Conservation (phyloP, 371 early-diverging fungal species). For the Thermomucor indicae-seudaticae region DNA sequence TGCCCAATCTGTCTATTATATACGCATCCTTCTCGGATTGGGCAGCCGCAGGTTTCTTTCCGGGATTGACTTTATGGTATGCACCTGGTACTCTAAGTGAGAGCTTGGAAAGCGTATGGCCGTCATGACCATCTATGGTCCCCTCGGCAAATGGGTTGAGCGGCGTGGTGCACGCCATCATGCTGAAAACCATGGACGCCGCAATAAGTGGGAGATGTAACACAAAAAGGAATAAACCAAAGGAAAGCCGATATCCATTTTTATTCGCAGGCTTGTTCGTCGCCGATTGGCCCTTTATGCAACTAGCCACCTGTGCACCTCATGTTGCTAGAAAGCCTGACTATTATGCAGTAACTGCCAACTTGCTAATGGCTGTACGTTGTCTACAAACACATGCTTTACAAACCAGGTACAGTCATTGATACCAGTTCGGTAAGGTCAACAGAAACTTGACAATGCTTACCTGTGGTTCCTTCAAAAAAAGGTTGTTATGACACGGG, state of each 20-base stretch:
- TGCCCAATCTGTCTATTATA: slow-evolving; percentile 48
- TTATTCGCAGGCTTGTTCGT: too few species aligned
- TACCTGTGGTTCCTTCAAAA: background rate
- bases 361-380: background rate
- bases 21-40: slow-evolving; percentile 55
- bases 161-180: slow-evolving; percentile 42
- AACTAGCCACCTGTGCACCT: too few species aligned
- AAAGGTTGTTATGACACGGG: slow-evolving; percentile 50
- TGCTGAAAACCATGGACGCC: slow-evolving; percentile 46
- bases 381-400: background rate
- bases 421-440: too few species aligned
- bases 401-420: background rate
- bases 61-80: slow-evolving; percentile 46
- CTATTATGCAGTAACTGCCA: too few species aligned
- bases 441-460: too few species aligned
- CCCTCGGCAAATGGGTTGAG: slow-evolving; percentile 39
- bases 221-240: background rate
- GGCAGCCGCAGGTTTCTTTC: slow-evolving; percentile 63
- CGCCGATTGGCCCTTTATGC: too few species aligned
- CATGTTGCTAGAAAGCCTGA: too few species aligned
- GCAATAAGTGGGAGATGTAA: slow-evolving; percentile 39
- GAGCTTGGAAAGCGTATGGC: slow-evolving; percentile 41
- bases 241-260: too few species aligned
- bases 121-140: slow-evolving; percentile 32
- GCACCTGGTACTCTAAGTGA: slow-evolving; percentile 46